Percentiles rank a stretch among this genome's conserved stretches.
Evolutionary conservation across 2,329 filamentous ascomycete species (phyloP).

Genomic region (Cytospora mali): DNA sequence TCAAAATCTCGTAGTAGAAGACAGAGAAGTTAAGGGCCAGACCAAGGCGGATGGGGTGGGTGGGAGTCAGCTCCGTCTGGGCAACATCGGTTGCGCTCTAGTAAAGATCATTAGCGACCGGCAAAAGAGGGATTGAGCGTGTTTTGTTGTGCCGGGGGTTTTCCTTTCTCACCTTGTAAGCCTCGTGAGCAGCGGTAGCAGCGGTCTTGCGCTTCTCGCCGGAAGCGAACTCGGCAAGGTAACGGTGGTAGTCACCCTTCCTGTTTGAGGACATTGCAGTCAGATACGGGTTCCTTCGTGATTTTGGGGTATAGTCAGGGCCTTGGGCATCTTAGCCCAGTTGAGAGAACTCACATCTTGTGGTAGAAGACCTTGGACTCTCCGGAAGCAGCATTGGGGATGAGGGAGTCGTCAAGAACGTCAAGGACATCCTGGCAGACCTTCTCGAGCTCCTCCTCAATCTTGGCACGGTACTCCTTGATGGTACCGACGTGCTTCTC

Average conservation of each 20-base stretch:
- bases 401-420: conserved; percentile 89
- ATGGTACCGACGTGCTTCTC: conserved; percentile 94
- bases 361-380: conserved; percentile 99
- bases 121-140: neutral
- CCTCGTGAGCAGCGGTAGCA: conserved; percentile 86
- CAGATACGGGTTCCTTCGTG: conserved; percentile 3
- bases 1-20: conserved; percentile 99
- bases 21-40: conserved; percentile 99
- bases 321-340: neutral
- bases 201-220: conserved; percentile 91
- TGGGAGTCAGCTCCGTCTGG: conserved; percentile 95
- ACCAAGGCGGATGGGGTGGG: conserved; percentile 96
- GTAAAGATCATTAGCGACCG: conserved; percentile 28
- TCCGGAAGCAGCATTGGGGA: conserved; percentile 93
- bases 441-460: conserved; percentile 94
- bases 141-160: neutral
- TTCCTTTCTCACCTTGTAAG: conserved; percentile 93
- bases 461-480: conserved; percentile 97
- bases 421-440: conserved; percentile 98
- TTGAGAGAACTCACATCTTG: conserved; percentile 81
- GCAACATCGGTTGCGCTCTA: conserved; percentile 97
- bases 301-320: neutral
- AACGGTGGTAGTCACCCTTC: conserved; percentile 98
- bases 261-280: conserved; percentile 48
- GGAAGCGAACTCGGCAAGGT: conserved; percentile 89